Percentiles rank a stretch among this genome's conserved stretches.
These are phyloP conservation scores for Tranzscheliella williamsii DNA, from an alignment of 1,284 basidiomycete species.

Conservation along the genomic window DNA sequence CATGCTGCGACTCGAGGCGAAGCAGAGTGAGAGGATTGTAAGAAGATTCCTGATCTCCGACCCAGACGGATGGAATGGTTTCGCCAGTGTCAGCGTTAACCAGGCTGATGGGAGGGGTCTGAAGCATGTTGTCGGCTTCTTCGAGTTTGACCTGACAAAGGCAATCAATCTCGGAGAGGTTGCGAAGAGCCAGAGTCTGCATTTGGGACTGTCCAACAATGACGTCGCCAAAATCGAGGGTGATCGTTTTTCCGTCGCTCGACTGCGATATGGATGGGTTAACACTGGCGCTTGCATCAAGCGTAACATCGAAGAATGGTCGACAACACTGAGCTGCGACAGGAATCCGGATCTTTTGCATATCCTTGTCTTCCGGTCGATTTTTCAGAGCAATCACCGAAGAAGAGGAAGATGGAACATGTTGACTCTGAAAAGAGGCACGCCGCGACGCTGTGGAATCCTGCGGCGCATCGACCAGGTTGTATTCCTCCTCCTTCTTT, in stretches of 20 bases:
- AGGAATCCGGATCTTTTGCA: conserved; percentile 36
- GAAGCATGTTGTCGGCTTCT: conserved; percentile 52
- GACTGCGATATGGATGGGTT: too few relatives aligned
- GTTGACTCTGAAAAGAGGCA: conserved; percentile 30
- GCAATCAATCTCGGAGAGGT: conserved; percentile 53
- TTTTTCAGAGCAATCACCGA: conserved; percentile 15
- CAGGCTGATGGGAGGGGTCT: conserved; percentile 36
- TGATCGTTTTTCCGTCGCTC: conserved; percentile 25
- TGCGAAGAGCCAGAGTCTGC: conserved; percentile 40
- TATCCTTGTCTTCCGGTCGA: conserved; percentile 23
- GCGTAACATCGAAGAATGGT: conserved; percentile 30
- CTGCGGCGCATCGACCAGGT: neutral
- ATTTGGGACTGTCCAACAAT: conserved; percentile 48
- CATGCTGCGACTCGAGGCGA: conserved; percentile 21
- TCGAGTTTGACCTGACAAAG: conserved; percentile 53
- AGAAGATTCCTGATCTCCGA: conserved; percentile 28
- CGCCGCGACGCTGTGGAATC: conserved; percentile 26
- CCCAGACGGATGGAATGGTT: conserved; percentile 30
- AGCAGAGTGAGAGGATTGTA: conserved; percentile 22
- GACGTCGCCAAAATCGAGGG: conserved; percentile 57
- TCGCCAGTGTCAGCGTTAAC: conserved; percentile 18
- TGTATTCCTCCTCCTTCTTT: conserved; percentile 3
- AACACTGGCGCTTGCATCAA: too few relatives aligned
- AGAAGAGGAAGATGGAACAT: conserved; percentile 20
- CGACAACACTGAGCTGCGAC: conserved; percentile 40